These are phyloP conservation scores for Zizania latifolia DNA, from an alignment of 176 grass and related monocot genomes.

Conservation along the genomic window DNA sequence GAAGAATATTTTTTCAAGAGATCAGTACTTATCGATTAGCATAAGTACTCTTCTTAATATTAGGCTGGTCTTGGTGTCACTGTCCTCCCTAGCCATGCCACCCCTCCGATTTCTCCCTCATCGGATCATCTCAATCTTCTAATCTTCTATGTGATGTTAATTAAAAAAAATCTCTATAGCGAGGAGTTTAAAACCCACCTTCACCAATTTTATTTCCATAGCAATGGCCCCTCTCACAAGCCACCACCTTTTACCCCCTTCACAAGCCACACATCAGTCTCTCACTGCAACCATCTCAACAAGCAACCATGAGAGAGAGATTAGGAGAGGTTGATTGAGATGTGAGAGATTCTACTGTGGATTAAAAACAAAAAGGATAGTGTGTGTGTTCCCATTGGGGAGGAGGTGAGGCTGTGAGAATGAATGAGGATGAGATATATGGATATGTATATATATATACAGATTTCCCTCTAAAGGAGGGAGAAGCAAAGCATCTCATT, in stretches of 20 bases:
- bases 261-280: not conserved
- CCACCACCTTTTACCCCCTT: conserved; percentile 1
- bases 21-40: too few relatives aligned
- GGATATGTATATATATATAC: not conserved
- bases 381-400: conserved; percentile 1
- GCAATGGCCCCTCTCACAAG: conserved; percentile 22
- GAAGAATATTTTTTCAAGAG: too few relatives aligned
- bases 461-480: conserved; percentile 52
- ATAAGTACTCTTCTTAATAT: too few relatives aligned
- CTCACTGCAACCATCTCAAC: not conserved
- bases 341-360: not conserved
- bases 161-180: too few relatives aligned
- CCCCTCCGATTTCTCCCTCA: too few relatives aligned
- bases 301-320: not conserved
- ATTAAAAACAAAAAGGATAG: not conserved
- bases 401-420: not conserved
- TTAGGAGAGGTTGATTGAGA: not conserved
- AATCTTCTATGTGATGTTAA: too few relatives aligned
- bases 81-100: too few relatives aligned
- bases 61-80: too few relatives aligned
- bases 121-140: too few relatives aligned
- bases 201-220: not conserved
- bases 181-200: too few relatives aligned
- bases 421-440: not conserved
- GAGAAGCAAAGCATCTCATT: conserved; percentile 78